Evolutionary conservation across 2,329 filamentous ascomycete genomes (phyloP), one percentile per base, ranked within the genome.

Genomic region (Cladophialophora yegresii): DNA sequence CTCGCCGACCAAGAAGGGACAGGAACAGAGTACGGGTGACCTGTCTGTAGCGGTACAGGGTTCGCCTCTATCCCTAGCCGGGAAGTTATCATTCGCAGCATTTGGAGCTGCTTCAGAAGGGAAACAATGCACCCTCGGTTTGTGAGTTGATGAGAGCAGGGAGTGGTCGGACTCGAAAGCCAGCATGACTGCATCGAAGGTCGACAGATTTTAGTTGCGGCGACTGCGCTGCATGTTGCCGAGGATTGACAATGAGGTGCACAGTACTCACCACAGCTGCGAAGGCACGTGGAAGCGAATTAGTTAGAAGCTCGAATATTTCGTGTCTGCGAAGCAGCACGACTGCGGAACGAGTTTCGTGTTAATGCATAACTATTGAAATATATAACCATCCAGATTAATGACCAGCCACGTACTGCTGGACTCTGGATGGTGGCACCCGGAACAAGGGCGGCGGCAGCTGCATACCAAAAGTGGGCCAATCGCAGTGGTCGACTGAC

Each of bases 41-140:
- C 26, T 20, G 7, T 10, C 40, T 12, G 22, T 16, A 16, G 22
- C 30, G 7, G 23, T 1, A 12, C n/a, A 16, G 36, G 3, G 26
- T 23, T 20, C 23, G 23, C 20, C 26, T 23, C 30, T 40, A 5
- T 23, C n/a, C 10, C 30, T 40, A 5, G 36, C n/a, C 10, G 32
- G 26, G n/a, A 63, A 56, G 26, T 55, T 63, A 20, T 63, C 62
- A 16, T 63, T 63, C n/a, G 55, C 56, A 13, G 56, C 33, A 6
- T 57, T 63, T 5, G 26, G 36, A 22, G 51, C 8, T 20, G 32
- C n/a, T 26, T 28, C 45, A 32, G 40, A 58, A 7, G 13, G 9
- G 47, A 5, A 13, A 16, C 12, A 50, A 12, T 12, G 13, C 8
- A 20, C 12, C 8, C 4, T 43, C 16, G 23, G 10, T 50, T 23